Percentiles rank a stretch among this genome's conserved stretches.
These are phyloP conservation scores for Heliamphora pulchella DNA, from an alignment of 179 eudicot genomes.

Conservation along the genomic window DNA sequence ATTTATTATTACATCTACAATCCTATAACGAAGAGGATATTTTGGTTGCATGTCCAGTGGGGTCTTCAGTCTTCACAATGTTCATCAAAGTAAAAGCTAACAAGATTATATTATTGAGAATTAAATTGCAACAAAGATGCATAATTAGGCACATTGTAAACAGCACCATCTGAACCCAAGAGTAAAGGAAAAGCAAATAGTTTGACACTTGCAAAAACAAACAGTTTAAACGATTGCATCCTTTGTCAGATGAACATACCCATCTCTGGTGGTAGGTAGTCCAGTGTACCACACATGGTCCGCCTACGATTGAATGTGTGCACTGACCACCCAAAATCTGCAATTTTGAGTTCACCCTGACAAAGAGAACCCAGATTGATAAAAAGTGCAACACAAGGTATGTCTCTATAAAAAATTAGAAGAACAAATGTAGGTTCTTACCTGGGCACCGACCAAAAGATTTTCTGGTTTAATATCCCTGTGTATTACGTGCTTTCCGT, in stretches of 20 bases:
- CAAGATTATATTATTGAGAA: neutral
- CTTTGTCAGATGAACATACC: constrained; percentile 42
- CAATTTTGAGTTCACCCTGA: constrained; percentile 96
- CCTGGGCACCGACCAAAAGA: constrained; percentile 90
- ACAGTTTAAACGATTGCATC: neutral
- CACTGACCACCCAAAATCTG: constrained; percentile 99
- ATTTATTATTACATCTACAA: neutral
- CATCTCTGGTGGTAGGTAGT: constrained; percentile 98
- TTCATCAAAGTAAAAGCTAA: neutral
- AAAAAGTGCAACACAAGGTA: neutral
- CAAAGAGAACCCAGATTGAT: constrained; percentile 12
- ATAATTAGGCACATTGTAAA: neutral
- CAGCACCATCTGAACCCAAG: neutral
- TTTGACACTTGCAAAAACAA: neutral
- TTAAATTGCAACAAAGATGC: neutral
- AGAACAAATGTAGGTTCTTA: constrained; percentile 19
- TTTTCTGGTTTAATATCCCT: constrained; percentile 97
- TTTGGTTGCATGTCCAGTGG: neutral
- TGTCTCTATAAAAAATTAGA: neutral
- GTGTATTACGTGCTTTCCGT: constrained; percentile 93
- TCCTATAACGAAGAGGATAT: neutral
- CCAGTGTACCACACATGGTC: constrained; percentile 97
- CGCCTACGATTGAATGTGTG: constrained; percentile 87
- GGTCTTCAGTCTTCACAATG: neutral
- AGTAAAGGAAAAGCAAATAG: too few relatives aligned